Evolutionary conservation across 2,329 filamentous ascomycete species (phyloP).

Genomic region (Ophiocordyceps polyrhachis-furcata): DNA sequence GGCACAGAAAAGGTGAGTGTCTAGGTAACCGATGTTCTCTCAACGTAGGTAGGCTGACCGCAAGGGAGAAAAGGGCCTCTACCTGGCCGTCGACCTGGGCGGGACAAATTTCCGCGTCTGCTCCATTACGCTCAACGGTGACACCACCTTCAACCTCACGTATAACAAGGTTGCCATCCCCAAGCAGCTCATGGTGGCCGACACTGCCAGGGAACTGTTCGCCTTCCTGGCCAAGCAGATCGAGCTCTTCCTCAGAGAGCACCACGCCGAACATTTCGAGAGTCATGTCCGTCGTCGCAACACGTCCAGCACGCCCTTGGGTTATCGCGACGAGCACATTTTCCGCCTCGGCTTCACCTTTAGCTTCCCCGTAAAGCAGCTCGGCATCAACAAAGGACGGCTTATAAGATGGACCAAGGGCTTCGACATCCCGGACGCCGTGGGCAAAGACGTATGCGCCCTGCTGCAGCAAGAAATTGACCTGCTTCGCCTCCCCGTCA

Average conservation of each 20-base stretch:
- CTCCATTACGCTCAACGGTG: slow-evolving; percentile 81
- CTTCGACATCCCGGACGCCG: slow-evolving; percentile 85
- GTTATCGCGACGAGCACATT: slow-evolving; percentile 52
- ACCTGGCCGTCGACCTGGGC: slow-evolving; percentile 92
- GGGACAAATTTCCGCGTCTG: slow-evolving; percentile 98
- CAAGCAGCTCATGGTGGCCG: slow-evolving; percentile 72
- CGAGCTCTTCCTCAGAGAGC: slow-evolving; percentile 66
- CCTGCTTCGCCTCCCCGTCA: slow-evolving; percentile 67
- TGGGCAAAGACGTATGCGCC: slow-evolving; percentile 87
- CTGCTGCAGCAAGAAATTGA: slow-evolving; percentile 83
- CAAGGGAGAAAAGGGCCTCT: slow-evolving; percentile 49
- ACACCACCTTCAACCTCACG: slow-evolving; percentile 85
- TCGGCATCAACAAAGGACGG: slow-evolving; percentile 85
- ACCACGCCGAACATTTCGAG: slow-evolving; percentile 77
- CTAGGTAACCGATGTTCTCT: not conserved
- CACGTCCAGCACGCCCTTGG: slow-evolving; percentile 37
- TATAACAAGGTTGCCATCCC: slow-evolving; percentile 89
- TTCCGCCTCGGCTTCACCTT: slow-evolving; percentile 98
- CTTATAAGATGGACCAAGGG: slow-evolving; percentile 98
- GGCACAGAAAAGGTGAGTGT: slow-evolving; percentile 75
- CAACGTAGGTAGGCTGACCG: not conserved
- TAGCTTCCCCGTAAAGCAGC: slow-evolving; percentile 87
- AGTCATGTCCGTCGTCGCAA: slow-evolving; percentile 46
- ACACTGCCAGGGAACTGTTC: slow-evolving; percentile 75
- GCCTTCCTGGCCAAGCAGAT: slow-evolving; percentile 86